Percentiles rank a stretch among this genome's conserved stretches.
Conservation (phyloP, 257 asterid genomes). For the Petrea volubilis region DNA sequence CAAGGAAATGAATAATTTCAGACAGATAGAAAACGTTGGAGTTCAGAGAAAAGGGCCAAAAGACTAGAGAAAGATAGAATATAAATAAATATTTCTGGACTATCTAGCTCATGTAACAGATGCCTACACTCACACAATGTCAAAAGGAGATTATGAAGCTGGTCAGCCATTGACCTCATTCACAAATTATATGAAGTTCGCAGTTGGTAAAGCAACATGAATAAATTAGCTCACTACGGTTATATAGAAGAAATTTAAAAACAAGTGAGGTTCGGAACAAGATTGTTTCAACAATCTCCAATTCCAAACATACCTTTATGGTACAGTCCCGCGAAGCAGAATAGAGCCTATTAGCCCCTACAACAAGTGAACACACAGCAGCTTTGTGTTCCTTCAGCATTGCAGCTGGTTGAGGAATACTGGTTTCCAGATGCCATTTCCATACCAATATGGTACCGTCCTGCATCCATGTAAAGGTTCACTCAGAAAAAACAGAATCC, state of each 20-base stretch:
- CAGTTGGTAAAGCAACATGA: too few relatives aligned
- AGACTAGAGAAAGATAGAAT: too few relatives aligned
- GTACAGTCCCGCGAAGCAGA: constrained; percentile 57
- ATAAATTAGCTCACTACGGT: too few relatives aligned
- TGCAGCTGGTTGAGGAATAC: constrained; percentile 30
- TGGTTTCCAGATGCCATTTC: constrained; percentile 36
- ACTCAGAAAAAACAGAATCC: not conserved
- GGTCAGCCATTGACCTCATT: too few relatives aligned
- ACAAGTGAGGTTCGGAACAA: too few relatives aligned
- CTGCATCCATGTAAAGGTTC: constrained; percentile 29
- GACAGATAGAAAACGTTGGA: not conserved
- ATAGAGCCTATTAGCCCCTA: constrained; percentile 51
- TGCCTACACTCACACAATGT: too few relatives aligned
- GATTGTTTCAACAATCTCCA: not conserved
- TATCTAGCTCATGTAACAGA: too few relatives aligned
- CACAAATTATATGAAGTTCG: too few relatives aligned
- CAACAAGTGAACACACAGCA: constrained; percentile 43
- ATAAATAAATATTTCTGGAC: too few relatives aligned
- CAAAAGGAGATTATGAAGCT: too few relatives aligned
- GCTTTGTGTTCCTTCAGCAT: constrained; percentile 44
- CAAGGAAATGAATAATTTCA: not conserved
- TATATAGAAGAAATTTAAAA: too few relatives aligned
- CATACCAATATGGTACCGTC: constrained; percentile 64
- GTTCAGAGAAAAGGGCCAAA: not conserved
- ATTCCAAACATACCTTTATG: constrained; percentile 39